phyloP scores from a whole-genome alignment of 139 green algal species.

The Edaphochlamys debaryana region DNA sequence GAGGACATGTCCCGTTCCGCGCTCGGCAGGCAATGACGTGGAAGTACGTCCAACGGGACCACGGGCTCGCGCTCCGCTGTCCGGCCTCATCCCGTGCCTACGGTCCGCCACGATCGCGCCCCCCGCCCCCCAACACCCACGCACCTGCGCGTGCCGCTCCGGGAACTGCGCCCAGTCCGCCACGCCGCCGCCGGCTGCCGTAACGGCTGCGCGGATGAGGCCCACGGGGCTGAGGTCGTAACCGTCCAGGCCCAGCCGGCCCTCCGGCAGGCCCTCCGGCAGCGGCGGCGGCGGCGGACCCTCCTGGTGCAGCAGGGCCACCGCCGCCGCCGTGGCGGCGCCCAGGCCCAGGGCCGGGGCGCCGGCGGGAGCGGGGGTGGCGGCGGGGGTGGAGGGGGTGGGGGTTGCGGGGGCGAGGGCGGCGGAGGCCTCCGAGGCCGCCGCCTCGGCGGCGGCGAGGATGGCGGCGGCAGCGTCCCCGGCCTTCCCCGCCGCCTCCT shows the following conservation, averaged over 20 bases:
- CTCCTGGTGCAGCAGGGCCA: neutral
- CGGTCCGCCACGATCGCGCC: no score
- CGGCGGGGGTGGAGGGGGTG: neutral
- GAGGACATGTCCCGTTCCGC: no score
- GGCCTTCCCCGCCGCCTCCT: no score
- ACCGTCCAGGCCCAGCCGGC: slow-evolving; percentile 10
- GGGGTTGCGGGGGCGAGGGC: neutral
- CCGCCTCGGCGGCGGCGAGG: neutral
- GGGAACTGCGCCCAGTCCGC: slow-evolving; percentile 32
- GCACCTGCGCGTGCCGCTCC: slow-evolving; percentile 28
- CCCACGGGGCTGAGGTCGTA: slow-evolving; percentile 24
- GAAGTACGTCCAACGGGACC: no score
- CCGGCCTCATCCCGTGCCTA: no score
- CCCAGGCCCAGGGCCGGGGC: neutral
- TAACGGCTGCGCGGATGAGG: slow-evolving; percentile 2
- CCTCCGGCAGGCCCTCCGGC: slow-evolving; percentile 6
- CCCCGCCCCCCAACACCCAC: neutral
- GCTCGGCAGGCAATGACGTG: no score
- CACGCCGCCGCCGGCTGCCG: neutral
- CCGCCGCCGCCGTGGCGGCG: slow-evolving; percentile 17
- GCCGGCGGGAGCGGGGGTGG: neutral
- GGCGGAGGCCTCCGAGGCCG: neutral
- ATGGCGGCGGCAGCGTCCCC: neutral
- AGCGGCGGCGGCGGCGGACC: slow-evolving; percentile 15
- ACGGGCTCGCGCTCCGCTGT: no score